Conservation (phyloP, 768 basidiomycete genomes). For the Neoboletus brunneissimus region DNA sequence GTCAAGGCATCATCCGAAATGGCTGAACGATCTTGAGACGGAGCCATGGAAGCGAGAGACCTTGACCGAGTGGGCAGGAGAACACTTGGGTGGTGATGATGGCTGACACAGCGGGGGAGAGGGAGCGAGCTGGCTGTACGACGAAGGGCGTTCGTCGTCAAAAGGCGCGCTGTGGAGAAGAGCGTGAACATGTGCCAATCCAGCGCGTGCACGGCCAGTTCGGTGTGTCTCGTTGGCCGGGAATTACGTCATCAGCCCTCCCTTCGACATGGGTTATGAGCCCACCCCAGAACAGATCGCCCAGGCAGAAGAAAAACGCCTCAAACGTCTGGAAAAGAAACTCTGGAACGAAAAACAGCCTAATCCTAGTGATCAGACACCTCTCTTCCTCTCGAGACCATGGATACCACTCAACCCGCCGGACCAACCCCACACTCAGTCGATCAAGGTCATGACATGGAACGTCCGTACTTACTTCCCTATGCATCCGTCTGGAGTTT, state of each 20-base stretch:
- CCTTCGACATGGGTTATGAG: constrained; percentile 16
- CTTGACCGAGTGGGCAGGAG: constrained; percentile 1
- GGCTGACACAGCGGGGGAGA: background rate
- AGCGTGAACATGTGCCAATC: constrained; percentile 26
- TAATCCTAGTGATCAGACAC: background rate
- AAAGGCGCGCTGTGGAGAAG: constrained; percentile 24
- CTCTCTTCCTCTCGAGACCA: constrained; percentile 22
- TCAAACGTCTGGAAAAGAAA: constrained; percentile 47
- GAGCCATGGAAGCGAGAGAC: constrained; percentile 30
- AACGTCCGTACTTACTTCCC: constrained; percentile 55
- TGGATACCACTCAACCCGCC: constrained; percentile 35
- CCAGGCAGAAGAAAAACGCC: constrained; percentile 44
- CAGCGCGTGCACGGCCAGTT: background rate
- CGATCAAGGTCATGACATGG: constrained; percentile 71
- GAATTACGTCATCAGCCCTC: constrained; percentile 17
- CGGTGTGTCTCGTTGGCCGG: background rate
- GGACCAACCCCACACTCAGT: background rate
- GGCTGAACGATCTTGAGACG: constrained; percentile 17
- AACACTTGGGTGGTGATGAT: background rate
- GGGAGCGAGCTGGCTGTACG: constrained; percentile 2
- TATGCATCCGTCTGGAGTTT: background rate
- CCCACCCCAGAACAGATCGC: constrained; percentile 58
- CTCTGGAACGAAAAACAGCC: constrained; percentile 22
- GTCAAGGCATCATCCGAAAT: constrained; percentile 22
- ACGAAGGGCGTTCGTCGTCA: constrained; percentile 15